Evolutionary conservation across 306 rosid genomes (phyloP).

Genomic region (Carpinus viminea): DNA sequence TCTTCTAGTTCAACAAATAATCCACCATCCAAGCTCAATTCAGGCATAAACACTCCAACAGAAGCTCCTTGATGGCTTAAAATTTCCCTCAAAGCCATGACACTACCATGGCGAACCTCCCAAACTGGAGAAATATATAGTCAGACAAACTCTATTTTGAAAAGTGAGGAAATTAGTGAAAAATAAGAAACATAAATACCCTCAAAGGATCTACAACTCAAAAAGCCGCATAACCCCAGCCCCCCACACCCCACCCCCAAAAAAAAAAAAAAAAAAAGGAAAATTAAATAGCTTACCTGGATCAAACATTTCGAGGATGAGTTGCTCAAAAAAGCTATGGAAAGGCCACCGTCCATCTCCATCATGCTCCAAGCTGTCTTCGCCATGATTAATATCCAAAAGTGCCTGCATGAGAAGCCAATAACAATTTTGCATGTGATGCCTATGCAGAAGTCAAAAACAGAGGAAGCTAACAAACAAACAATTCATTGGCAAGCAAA

Average conservation of each 20-base stretch:
- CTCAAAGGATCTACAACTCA: not conserved
- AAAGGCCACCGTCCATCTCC: slow-evolving; percentile 93
- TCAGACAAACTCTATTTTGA: slow-evolving; percentile 23
- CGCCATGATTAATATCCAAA: slow-evolving; percentile 51
- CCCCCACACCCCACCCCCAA: no score
- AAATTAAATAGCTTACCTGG: slow-evolving; percentile 57
- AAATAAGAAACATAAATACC: not conserved
- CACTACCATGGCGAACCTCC: slow-evolving; percentile 97
- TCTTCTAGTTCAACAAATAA: slow-evolving; percentile 55
- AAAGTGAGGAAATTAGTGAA: slow-evolving; percentile 7
- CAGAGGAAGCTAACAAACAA: slow-evolving; percentile 6
- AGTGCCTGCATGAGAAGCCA: slow-evolving; percentile 42
- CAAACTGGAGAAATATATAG: slow-evolving; percentile 57
- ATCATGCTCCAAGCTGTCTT: slow-evolving; percentile 67
- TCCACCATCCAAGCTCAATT: slow-evolving; percentile 44
- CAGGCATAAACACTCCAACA: slow-evolving; percentile 71
- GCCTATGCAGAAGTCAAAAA: not conserved
- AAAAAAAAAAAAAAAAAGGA: not conserved
- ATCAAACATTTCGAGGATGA: slow-evolving; percentile 90
- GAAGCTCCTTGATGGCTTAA: slow-evolving; percentile 94
- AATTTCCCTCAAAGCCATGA: slow-evolving; percentile 96
- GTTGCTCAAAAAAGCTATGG: slow-evolving; percentile 79
- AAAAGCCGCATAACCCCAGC: not conserved
- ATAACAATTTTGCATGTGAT: slow-evolving; percentile 22
- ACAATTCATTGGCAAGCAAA: slow-evolving; percentile 2